These are phyloP conservation scores for Starmera pachycereana DNA, from an alignment of 805 yeast species.

Conservation along the genomic window DNA sequence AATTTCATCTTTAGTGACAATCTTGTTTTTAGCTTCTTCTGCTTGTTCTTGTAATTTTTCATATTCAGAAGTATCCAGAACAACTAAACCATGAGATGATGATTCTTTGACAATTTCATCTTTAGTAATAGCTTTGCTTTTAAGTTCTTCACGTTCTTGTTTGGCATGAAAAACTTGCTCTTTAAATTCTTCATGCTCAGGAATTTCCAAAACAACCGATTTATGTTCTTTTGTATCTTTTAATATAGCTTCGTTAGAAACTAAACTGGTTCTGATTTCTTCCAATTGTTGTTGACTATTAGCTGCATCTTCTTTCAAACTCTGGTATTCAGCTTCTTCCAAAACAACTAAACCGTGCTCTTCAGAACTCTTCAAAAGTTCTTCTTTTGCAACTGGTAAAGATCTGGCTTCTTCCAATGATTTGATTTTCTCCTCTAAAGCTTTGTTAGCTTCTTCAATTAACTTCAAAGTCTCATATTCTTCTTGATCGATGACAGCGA, in stretches of 20 bases:
- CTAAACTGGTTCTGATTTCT: neutral
- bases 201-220: conserved; percentile 21
- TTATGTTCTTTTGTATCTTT: conserved; percentile 19
- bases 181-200: conserved; percentile 18
- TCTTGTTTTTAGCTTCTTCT: neutral
- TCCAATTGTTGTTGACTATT: neutral
- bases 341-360: neutral
- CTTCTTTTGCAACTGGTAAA: neutral
- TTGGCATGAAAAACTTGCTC: conserved; percentile 1
- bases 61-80: neutral
- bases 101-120: neutral
- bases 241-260: conserved; percentile 6
- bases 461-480: conserved; percentile 1
- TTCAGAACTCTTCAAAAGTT: neutral
- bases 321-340: conserved; percentile 1
- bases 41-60: conserved; percentile 1
- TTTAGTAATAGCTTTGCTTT: neutral
- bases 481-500: neutral
- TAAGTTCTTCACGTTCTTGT: neutral
- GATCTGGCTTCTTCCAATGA: too few species aligned
- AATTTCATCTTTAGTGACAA: conserved; percentile 4
- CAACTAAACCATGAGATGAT: neutral
- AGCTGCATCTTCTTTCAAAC: conserved; percentile 1
- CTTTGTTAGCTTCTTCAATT: conserved; percentile 3
- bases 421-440: too few species aligned